phyloP scores from a whole-genome alignment of 2,329 filamentous ascomycete genomes.

The Coleophoma crateriformis region DNA sequence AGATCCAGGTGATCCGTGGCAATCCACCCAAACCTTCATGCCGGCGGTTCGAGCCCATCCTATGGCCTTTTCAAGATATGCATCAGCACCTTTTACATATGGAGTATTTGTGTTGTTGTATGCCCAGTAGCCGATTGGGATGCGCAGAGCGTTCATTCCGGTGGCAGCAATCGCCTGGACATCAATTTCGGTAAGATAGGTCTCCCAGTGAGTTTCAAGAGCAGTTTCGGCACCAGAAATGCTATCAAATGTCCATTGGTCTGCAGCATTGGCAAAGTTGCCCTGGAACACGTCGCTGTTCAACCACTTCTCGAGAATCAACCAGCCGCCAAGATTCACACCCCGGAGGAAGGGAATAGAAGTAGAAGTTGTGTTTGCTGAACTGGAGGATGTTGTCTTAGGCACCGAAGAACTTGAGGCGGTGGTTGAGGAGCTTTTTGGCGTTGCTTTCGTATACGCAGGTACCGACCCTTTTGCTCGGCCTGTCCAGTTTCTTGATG shows the following conservation, averaged over 20 bases:
- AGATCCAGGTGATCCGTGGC: conserved; percentile 47
- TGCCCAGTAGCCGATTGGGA: conserved; percentile 54
- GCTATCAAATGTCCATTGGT: conserved; percentile 30
- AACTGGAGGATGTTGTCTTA: background rate
- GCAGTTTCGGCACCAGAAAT: conserved; percentile 36
- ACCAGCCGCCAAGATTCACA: conserved; percentile 31
- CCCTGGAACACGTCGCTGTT: conserved; percentile 25
- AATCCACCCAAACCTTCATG: conserved; percentile 49
- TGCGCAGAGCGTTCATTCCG: conserved; percentile 53
- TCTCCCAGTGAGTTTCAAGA: conserved; percentile 42
- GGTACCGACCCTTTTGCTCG: background rate
- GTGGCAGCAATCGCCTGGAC: conserved; percentile 39
- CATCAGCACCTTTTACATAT: conserved; percentile 42
- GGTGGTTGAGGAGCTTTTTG: conserved; percentile 1
- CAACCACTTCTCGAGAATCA: conserved; percentile 36
- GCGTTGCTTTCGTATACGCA: background rate
- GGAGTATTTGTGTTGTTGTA: conserved; percentile 43
- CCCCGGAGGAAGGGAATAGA: conserved; percentile 26
- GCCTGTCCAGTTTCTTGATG: background rate
- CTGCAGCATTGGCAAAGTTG: conserved; percentile 22
- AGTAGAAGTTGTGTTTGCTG: background rate
- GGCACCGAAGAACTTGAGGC: background rate
- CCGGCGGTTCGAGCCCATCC: conserved; percentile 45
- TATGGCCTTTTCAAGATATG: conserved; percentile 47
- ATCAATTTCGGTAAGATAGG: conserved; percentile 38